phyloP scores from a whole-genome alignment of 148 eudicot genomes.

The Heliosperma pusillum region DNA sequence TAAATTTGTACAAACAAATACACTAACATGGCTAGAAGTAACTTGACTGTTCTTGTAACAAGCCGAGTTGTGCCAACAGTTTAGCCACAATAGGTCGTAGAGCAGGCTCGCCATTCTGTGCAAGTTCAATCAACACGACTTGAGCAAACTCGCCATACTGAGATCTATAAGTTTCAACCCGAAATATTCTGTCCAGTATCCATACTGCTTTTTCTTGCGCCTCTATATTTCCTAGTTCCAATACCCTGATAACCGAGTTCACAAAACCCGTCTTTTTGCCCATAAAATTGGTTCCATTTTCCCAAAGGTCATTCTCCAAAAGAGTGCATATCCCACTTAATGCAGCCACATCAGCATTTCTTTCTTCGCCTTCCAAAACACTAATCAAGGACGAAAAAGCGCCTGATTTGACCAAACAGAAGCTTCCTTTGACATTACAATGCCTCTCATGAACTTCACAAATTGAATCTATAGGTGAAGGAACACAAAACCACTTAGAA shows the following conservation, averaged over 20 bases:
- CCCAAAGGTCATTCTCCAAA: constrained; percentile 60
- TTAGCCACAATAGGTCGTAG: constrained; percentile 59
- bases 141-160: constrained; percentile 65
- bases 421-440: constrained; percentile 55
- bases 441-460: constrained; percentile 62
- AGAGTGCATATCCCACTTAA: constrained; percentile 55
- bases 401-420: constrained; percentile 72
- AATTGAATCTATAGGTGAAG: constrained; percentile 33
- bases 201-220: constrained; percentile 69
- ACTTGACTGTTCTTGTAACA: constrained; percentile 77
- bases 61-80: constrained; percentile 73
- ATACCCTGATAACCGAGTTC: constrained; percentile 42
- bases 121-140: constrained; percentile 56
- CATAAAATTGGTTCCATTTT: constrained; percentile 54
- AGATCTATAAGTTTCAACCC: constrained; percentile 44
- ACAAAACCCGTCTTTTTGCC: constrained; percentile 38
- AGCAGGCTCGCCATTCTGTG: constrained; percentile 61
- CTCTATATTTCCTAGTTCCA: constrained; percentile 51
- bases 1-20: neutral
- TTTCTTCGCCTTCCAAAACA: constrained; percentile 48
- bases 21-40: constrained; percentile 43
- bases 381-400: constrained; percentile 47
- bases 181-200: constrained; percentile 70
- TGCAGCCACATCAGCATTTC: constrained; percentile 71
- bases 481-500: constrained; percentile 55